These are phyloP conservation scores for Rhodomyrtus tomentosa DNA, from an alignment of 345 rosid genomes.

Conservation along the genomic window DNA sequence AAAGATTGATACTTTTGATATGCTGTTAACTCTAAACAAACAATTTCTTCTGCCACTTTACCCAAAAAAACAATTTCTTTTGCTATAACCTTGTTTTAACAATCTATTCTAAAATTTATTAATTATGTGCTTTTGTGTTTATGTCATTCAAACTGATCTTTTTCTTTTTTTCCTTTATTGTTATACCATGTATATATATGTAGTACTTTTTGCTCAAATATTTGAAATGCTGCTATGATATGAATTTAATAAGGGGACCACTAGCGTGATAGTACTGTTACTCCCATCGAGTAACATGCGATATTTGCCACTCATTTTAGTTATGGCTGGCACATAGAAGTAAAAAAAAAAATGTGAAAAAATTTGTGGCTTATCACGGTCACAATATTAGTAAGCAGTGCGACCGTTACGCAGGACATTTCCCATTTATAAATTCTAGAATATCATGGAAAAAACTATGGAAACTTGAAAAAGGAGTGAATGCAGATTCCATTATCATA, in stretches of 20 bases:
- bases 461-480: background rate
- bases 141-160: background rate
- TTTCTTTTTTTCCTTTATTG: background rate
- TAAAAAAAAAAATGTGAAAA: too few relatives aligned
- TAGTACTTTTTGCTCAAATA: background rate
- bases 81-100: background rate
- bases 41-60: background rate
- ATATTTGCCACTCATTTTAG: too few relatives aligned
- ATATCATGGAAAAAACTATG: background rate
- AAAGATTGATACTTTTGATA: background rate
- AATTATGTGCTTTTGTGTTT: background rate
- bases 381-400: too few relatives aligned
- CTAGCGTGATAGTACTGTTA: too few relatives aligned
- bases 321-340: too few relatives aligned
- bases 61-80: background rate
- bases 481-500: background rate
- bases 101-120: background rate
- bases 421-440: background rate
- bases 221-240: background rate
- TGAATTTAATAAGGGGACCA: background rate
- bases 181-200: background rate
- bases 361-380: too few relatives aligned
- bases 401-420: too few relatives aligned
- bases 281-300: too few relatives aligned
- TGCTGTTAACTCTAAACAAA: background rate